Percentiles rank a stretch among this genome's conserved stretches.
phyloP scores from a whole-genome alignment of 495 filamentous ascomycete species.

The Podospora anserina region DNA sequence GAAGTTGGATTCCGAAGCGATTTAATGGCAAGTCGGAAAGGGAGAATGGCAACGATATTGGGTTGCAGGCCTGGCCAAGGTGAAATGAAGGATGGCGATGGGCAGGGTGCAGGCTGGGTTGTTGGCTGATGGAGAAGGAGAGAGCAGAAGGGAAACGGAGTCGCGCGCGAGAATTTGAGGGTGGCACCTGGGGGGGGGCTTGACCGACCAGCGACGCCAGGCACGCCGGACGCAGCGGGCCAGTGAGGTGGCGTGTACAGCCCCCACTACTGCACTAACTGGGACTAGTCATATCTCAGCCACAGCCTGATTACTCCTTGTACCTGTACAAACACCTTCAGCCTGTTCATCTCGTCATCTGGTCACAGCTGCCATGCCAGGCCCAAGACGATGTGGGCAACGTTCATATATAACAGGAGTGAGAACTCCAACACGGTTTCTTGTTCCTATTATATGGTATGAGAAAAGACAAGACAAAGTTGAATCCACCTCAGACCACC shows the following conservation, averaged over 20 bases:
- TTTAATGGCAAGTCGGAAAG: constrained; percentile 12
- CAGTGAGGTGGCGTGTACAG: not conserved
- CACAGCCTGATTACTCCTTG: not conserved
- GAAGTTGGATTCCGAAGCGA: constrained; percentile 5
- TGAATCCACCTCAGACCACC: not conserved
- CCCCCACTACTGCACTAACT: not conserved
- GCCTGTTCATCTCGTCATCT: not conserved
- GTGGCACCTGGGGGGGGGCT: constrained; percentile 17
- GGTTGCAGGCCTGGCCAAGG: constrained; percentile 38
- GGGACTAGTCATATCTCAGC: not conserved
- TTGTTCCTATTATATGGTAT: not conserved
- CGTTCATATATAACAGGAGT: not conserved
- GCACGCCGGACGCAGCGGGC: not conserved
- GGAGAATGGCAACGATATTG: constrained; percentile 41
- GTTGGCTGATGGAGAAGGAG: constrained; percentile 21
- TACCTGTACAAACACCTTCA: not conserved
- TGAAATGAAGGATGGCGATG: constrained; percentile 27
- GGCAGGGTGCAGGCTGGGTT: constrained; percentile 19
- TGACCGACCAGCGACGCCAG: constrained; percentile 3
- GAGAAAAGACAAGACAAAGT: not conserved
- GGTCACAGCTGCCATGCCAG: not conserved
- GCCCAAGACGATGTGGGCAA: too few species aligned
- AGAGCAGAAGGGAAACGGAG: constrained; percentile 22
- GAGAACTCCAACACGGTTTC: not conserved
- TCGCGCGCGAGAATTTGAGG: constrained; percentile 30